phyloP scores from a whole-genome alignment of 225 moss, liverwort and hornwort genomes.

The Polytrichum commune region DNA sequence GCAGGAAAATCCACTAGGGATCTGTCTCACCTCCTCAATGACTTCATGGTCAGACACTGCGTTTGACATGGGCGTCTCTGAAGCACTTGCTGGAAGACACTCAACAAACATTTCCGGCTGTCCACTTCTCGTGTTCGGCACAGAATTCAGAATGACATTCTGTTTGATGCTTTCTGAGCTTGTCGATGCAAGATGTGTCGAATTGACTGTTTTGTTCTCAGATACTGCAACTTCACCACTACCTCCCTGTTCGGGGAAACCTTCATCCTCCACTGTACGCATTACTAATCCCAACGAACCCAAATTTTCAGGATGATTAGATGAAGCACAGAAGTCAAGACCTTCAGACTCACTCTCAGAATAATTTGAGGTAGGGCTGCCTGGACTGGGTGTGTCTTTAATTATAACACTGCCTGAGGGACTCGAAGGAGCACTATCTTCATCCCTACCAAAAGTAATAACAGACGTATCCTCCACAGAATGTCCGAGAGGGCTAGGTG shows the following conservation, averaged over 20 bases:
- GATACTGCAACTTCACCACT: constrained; percentile 14
- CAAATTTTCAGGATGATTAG: constrained; percentile 9
- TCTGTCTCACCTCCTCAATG: constrained; percentile 28
- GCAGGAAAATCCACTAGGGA: too few species aligned
- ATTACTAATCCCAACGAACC: constrained; percentile 26
- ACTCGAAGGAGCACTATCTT: constrained; percentile 49
- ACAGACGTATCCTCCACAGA: constrained; percentile 6
- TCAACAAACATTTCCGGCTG: constrained; percentile 4
- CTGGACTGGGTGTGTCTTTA: constrained; percentile 54
- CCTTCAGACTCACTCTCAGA: constrained; percentile 43
- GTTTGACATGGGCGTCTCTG: constrained; percentile 12
- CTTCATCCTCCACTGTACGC: constrained; percentile 25
- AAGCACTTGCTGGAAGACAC: constrained; percentile 19
- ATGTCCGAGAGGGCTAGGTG: constrained; percentile 19
- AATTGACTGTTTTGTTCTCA: constrained; percentile 14
- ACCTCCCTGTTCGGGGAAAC: constrained; percentile 1
- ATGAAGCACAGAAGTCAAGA: constrained; percentile 23
- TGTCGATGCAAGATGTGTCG: constrained; percentile 15
- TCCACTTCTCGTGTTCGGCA: constrained; percentile 9
- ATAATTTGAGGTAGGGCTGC: constrained; percentile 40
- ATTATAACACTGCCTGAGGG: constrained; percentile 60
- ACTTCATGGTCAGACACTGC: constrained; percentile 7
- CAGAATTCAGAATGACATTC: constrained; percentile 6
- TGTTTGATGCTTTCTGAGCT: constrained; percentile 8
- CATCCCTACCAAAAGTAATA: constrained; percentile 20